phyloP scores from a whole-genome alignment of 768 basidiomycete species.

The Russula ochroleuca region DNA sequence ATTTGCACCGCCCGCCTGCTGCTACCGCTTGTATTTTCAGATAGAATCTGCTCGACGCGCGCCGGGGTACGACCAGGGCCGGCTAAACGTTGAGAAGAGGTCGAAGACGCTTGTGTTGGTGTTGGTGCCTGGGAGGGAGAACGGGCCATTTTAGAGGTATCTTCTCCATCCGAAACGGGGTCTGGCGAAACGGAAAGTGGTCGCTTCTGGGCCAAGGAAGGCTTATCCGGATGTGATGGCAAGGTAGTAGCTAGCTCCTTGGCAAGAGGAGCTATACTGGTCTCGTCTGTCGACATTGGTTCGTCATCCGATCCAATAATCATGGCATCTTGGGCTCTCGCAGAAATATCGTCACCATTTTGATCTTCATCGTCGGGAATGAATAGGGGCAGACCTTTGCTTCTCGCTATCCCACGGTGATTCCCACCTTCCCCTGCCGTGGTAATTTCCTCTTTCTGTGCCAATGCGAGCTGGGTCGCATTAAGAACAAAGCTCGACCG shows the following conservation, averaged over 20 bases:
- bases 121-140: not conserved
- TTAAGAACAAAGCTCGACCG: conserved; percentile 27
- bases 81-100: conserved; percentile 9
- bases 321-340: not conserved
- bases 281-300: not conserved
- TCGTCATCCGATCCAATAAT: not conserved
- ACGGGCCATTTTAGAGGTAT: not conserved
- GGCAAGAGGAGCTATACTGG: not conserved
- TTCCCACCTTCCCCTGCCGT: not conserved
- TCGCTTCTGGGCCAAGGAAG: conserved; percentile 6
- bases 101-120: not conserved
- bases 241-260: not conserved
- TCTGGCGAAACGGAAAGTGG: conserved; percentile 7
- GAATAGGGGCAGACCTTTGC: conserved; percentile 5
- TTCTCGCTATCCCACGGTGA: too few species aligned
- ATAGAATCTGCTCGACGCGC: conserved; percentile 25
- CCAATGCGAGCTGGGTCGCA: conserved; percentile 18
- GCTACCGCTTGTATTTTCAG: conserved; percentile 21
- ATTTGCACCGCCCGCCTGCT: conserved; percentile 37
- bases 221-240: not conserved
- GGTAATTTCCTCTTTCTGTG: conserved; percentile 5
- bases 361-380: conserved; percentile 14
- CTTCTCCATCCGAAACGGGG: not conserved
- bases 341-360: not conserved
- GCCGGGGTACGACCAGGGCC: conserved; percentile 24